phyloP scores from a whole-genome alignment of 148 eudicot genomes.

The Amaranthus palmeri region DNA sequence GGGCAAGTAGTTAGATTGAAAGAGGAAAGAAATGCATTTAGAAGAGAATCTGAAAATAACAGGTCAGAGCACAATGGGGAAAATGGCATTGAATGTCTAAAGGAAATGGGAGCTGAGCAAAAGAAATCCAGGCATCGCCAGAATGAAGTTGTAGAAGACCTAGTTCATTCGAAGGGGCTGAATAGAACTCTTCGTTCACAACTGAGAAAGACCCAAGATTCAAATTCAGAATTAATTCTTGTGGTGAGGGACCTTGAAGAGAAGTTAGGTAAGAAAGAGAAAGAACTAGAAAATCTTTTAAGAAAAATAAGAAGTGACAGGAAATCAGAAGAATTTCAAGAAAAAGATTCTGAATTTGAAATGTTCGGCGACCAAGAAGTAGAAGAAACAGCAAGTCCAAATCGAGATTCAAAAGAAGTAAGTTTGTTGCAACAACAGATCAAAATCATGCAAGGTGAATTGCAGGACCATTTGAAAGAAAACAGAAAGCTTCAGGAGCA shows the following conservation, averaged over 20 bases:
- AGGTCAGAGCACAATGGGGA: constrained; percentile 24
- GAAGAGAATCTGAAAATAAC: constrained; percentile 49
- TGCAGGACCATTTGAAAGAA: constrained; percentile 53
- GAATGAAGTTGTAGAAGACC: constrained; percentile 43
- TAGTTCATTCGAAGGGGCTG: constrained; percentile 45
- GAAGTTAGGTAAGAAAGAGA: constrained; percentile 52
- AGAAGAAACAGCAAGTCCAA: constrained; percentile 8
- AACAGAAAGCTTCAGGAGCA: constrained; percentile 39
- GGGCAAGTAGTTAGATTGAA: constrained; percentile 43
- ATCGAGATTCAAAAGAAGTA: constrained; percentile 30
- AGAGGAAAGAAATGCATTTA: constrained; percentile 60
- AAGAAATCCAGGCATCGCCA: constrained; percentile 28
- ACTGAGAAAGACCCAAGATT: constrained; percentile 76
- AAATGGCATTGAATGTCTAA: constrained; percentile 27
- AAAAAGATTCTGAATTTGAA: constrained; percentile 20
- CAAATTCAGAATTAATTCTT: constrained; percentile 74
- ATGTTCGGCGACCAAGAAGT: constrained; percentile 21
- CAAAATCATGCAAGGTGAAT: constrained; percentile 40
- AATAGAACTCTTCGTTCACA: constrained; percentile 47
- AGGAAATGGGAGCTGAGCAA: constrained; percentile 25
- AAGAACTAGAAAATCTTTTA: constrained; percentile 45
- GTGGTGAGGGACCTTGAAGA: constrained; percentile 65
- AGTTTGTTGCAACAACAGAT: constrained; percentile 41
- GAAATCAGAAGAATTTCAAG: constrained; percentile 26
- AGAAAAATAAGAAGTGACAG: constrained; percentile 28